Percentiles rank a stretch among this genome's conserved stretches.
These are phyloP conservation scores for Limnomonas spitsbergensis DNA, from an alignment of 139 green algal species.

Conservation along the genomic window DNA sequence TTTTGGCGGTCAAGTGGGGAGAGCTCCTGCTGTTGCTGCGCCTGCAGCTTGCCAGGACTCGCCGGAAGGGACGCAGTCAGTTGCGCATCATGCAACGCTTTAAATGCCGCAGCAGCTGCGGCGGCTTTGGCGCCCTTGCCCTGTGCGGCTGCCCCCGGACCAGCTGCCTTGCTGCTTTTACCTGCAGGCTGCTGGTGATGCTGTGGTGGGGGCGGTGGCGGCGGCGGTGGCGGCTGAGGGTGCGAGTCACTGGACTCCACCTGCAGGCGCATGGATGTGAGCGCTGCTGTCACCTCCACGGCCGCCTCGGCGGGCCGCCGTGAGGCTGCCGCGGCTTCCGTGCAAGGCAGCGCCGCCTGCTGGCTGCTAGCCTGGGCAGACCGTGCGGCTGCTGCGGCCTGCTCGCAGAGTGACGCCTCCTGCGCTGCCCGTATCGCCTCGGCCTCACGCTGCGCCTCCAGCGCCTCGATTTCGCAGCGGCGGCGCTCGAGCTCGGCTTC, in stretches of 20 bases:
- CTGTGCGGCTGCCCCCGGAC: not conserved
- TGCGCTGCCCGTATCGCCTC: conserved; percentile 53
- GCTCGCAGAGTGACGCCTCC: conserved; percentile 48
- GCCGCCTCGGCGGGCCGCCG: conserved; percentile 12
- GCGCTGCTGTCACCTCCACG: not conserved
- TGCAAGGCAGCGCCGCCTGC: not conserved
- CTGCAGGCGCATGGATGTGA: not conserved
- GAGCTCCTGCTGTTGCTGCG: not conserved
- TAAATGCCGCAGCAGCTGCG: too few species aligned
- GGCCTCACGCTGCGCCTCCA: conserved; percentile 49
- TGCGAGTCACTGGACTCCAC: not conserved
- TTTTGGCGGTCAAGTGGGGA: conserved; percentile 10
- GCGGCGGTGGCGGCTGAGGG: not conserved
- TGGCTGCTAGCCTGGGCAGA: not conserved
- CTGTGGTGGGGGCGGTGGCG: not conserved
- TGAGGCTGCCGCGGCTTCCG: not conserved
- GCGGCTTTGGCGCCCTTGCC: not conserved
- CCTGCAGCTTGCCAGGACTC: not conserved
- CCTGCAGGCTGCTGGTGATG: not conserved
- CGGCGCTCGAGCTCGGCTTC: conserved; percentile 68
- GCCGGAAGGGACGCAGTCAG: not conserved
- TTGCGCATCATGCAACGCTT: not conserved
- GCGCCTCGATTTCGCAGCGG: conserved; percentile 52
- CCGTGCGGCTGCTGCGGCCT: not conserved
- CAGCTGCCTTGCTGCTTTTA: too few species aligned